Percentiles rank a stretch among this genome's conserved stretches.
These are phyloP conservation scores for Globisporangium iwayamae DNA, from an alignment of 352 stramenopile genomes.

Conservation along the genomic window DNA sequence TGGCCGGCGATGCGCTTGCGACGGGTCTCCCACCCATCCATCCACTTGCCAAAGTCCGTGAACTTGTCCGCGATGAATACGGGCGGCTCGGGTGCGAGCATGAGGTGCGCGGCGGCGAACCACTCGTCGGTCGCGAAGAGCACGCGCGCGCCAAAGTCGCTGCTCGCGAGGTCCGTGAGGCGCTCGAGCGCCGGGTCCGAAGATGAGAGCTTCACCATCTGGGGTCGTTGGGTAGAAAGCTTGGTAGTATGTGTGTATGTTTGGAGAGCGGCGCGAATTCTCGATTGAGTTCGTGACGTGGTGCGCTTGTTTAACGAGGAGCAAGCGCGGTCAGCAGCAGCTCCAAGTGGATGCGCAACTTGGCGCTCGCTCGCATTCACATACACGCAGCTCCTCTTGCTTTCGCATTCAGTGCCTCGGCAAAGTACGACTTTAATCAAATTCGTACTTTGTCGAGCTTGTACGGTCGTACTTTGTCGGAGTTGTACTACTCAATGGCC, in stretches of 20 bases:
- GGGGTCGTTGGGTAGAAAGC: neutral
- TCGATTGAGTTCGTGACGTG: conserved; percentile 1
- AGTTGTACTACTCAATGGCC: no score
- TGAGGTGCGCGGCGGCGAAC: conserved; percentile 87
- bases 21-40: conserved; percentile 95
- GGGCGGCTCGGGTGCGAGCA: conserved; percentile 71
- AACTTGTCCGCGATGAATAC: conserved; percentile 91
- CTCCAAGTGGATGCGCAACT: neutral
- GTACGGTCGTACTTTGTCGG: no score
- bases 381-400: no score
- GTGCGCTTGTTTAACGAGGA: no score
- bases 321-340: no score
- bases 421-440: no score
- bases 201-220: neutral
- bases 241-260: neutral
- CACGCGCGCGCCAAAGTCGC: conserved; percentile 52
- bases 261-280: neutral
- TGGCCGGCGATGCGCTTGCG: conserved; percentile 82
- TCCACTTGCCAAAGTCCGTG: conserved; percentile 93
- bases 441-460: no score
- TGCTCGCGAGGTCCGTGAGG: conserved; percentile 65
- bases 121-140: conserved; percentile 93
- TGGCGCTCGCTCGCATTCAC: no score
- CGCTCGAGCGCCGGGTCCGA: conserved; percentile 22
- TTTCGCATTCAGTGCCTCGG: no score